phyloP scores from a whole-genome alignment of 2,329 filamentous ascomycete genomes.

The Cercospora citrullina region DNA sequence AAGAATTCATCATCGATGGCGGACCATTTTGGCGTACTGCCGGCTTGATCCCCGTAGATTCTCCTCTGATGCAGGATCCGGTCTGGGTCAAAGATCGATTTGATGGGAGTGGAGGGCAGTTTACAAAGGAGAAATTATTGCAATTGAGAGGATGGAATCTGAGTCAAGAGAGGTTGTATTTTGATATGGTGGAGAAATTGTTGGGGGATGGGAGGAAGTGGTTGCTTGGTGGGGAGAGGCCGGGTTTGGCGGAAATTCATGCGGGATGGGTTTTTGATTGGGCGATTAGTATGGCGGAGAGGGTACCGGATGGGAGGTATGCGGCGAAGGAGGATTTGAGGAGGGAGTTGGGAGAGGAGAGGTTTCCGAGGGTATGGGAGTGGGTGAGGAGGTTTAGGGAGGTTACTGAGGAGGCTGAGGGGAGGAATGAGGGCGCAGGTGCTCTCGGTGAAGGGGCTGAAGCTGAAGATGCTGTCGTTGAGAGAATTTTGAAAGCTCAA shows the following conservation, averaged over 20 bases:
- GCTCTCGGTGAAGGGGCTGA: slow-evolving; percentile 17
- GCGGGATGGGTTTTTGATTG: slow-evolving; percentile 25
- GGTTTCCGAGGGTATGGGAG: slow-evolving; percentile 21
- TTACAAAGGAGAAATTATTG: slow-evolving; percentile 16
- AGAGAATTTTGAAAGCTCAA: slow-evolving; percentile 15
- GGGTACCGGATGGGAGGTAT: slow-evolving; percentile 8
- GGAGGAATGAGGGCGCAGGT: slow-evolving; percentile 11
- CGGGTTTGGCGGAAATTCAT: slow-evolving; percentile 29
- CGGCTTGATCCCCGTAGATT: slow-evolving; percentile 19
- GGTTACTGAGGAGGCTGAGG: slow-evolving; percentile 11
- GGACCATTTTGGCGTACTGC: slow-evolving; percentile 24
- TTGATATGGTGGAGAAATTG: slow-evolving; percentile 28
- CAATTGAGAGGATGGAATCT: slow-evolving; percentile 19
- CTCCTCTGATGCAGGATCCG: slow-evolving; percentile 20
- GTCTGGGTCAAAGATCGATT: slow-evolving; percentile 25
- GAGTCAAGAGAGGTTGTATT: slow-evolving; percentile 25
- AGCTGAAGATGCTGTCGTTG: slow-evolving; percentile 21
- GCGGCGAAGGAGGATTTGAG: slow-evolving; percentile 19
- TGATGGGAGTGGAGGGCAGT: slow-evolving; percentile 22
- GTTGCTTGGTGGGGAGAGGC: slow-evolving; percentile 19
- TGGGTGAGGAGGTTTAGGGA: slow-evolving; percentile 24
- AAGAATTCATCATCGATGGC: slow-evolving; percentile 25
- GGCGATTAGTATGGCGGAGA: slow-evolving; percentile 19
- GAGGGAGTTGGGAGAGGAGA: slow-evolving; percentile 10
- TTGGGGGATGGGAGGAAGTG: slow-evolving; percentile 27